Evolutionary conservation across 345 rosid genomes (phyloP).

Genomic region (Toxicodendron radicans): DNA sequence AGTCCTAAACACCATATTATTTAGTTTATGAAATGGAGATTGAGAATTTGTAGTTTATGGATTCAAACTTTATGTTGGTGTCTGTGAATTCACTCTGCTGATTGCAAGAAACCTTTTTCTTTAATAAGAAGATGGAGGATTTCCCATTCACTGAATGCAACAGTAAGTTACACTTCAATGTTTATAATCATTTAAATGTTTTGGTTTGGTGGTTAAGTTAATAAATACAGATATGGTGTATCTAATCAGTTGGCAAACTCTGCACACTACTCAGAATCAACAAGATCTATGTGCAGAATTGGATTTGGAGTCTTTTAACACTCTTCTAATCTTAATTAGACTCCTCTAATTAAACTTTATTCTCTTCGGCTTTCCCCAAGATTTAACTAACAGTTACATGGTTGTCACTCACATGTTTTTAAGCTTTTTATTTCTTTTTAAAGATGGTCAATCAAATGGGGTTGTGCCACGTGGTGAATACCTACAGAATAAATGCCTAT

Average conservation of each 20-base stretch:
- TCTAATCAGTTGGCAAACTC: not conserved
- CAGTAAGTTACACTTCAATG: not conserved
- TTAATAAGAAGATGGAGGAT: not conserved
- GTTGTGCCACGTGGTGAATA: constrained; percentile 29
- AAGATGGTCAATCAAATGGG: constrained; percentile 29
- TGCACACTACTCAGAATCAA: not conserved
- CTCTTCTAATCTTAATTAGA: not conserved
- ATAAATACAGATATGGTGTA: not conserved
- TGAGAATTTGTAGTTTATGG: not conserved
- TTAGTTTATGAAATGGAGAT: too few relatives aligned
- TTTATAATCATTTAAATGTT: not conserved
- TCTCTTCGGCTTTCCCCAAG: not conserved
- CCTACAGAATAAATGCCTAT: constrained; percentile 26
- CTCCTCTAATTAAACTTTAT: too few relatives aligned
- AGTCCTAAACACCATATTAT: too few relatives aligned
- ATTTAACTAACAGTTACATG: constrained; percentile 31
- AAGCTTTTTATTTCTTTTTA: constrained; percentile 10
- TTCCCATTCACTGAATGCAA: constrained; percentile 2
- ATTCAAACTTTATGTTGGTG: not conserved
- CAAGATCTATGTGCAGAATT: not conserved
- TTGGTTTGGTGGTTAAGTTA: not conserved
- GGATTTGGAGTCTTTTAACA: not conserved
- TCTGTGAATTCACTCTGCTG: not conserved
- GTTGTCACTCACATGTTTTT: constrained; percentile 58
- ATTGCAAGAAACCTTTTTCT: not conserved